Evolutionary conservation across 1,139 yeast species (phyloP).

Genomic region (Trichomonascaceae sp.): DNA sequence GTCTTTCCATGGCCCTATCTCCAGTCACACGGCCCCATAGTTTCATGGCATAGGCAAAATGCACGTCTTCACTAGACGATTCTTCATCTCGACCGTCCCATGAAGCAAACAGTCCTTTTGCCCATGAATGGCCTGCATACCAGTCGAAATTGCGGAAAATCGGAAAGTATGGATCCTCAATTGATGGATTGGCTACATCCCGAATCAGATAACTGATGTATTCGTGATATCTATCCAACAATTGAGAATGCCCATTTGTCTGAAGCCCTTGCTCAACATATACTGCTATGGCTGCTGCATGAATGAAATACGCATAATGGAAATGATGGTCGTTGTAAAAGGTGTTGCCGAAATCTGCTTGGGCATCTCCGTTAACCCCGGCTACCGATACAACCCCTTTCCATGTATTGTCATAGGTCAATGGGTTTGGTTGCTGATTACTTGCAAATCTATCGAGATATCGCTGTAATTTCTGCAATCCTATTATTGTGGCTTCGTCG

Average conservation of each 20-base stretch:
- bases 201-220: conserved; percentile 55
- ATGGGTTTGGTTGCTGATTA: conserved; percentile 48
- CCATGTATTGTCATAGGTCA: conserved; percentile 59
- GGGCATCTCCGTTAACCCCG: conserved; percentile 40
- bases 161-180: conserved; percentile 52
- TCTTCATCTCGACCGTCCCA: conserved; percentile 72
- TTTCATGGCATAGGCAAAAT: conserved; percentile 66
- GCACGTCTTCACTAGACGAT: conserved; percentile 60
- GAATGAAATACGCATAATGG: conserved; percentile 65
- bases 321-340: conserved; percentile 69
- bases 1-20: conserved; percentile 53
- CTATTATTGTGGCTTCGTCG: conserved; percentile 40
- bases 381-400: conserved; percentile 58
- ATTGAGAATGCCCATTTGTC: conserved; percentile 25
- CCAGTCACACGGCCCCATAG: conserved; percentile 62
- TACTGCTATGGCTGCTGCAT: conserved; percentile 66
- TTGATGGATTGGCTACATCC: conserved; percentile 62
- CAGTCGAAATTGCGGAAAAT: conserved; percentile 64
- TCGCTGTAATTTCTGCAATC: conserved; percentile 44
- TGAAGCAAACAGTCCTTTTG: conserved; percentile 55
- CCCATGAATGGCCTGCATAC: conserved; percentile 76
- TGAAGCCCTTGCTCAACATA: conserved; percentile 41
- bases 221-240: conserved; percentile 51
- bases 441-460: conserved; percentile 46
- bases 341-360: conserved; percentile 54